Base-by-base conservation (phyloP, 106 monocot species). In the Amphibolis antarctica region DNA sequence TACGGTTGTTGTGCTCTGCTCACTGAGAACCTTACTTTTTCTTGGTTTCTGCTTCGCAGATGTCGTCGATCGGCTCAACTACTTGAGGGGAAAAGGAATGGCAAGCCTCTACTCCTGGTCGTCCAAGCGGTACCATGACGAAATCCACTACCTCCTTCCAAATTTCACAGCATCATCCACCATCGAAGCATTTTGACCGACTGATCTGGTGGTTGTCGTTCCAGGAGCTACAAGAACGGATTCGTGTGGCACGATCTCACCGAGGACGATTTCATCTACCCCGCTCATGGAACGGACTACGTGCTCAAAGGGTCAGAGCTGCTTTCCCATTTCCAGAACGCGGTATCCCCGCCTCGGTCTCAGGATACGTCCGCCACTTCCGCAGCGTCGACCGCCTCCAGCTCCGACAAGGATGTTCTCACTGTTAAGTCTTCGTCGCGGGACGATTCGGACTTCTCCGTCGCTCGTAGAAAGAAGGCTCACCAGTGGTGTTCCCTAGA, bases 201-300 rank as follows among this genome's bases (percentile, higher is more conserved):
- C n/a, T n/a, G n/a, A n/a, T n/a, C n/a, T n/a, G n/a, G n/a, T n/a
- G n/a, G n/a, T 14, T 57, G 22, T 12, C 15, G 13, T 23, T 26
- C 10, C 48, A 93, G 88, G 78, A 75, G 83, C 66, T 93, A 93
- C 68, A 93, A 81, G 74, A 88, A 83, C 49, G 91, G 91, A 36
- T 92, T 78, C 53, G 91, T 92, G 56, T 92, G 91, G 91, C 86
- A 92, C 43, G 91, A 92, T 66, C 83, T 92, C 23, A 68, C 80
- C 12, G 86, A 83, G 0, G 86, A 81, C 64, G 91, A 92, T 53
- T 60, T 86, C 74, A 86, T 92, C 68, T 54, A 75, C 45, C 86
- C 91, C 0, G 72, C 76, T 0, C 86, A 77, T 28, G 86, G 86
- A 23, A 27, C 76, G 28, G 91, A 92, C 61, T 92, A 92, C 71